These are phyloP conservation scores for Fusarium fracticaudum DNA, from an alignment of 2,329 filamentous ascomycete species.

Conservation along the genomic window DNA sequence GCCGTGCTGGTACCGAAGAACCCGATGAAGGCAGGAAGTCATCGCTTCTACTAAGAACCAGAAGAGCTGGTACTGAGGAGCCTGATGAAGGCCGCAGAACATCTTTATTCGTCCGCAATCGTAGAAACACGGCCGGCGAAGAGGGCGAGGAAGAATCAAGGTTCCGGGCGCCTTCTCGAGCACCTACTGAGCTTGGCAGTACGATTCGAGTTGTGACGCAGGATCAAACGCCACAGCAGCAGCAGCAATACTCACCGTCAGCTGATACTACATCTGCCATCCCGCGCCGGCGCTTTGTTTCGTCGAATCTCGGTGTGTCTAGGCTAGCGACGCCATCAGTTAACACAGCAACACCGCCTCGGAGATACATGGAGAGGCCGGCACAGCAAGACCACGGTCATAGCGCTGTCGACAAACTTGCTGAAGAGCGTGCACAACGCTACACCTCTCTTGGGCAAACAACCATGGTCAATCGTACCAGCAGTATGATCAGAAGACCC, in stretches of 20 bases:
- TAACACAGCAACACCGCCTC: conserved; percentile 51
- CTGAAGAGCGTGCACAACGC: conserved; percentile 46
- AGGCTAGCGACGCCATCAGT: conserved; percentile 55
- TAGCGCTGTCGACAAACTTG: conserved; percentile 35
- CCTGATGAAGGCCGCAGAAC: conserved; percentile 57
- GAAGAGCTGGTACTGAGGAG: conserved; percentile 60
- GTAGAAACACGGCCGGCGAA: conserved; percentile 58
- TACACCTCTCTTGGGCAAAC: conserved; percentile 57
- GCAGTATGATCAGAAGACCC: conserved; percentile 56
- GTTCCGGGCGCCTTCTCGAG: conserved; percentile 67
- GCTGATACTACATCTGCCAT: conserved; percentile 46
- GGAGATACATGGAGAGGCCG: conserved; percentile 54
- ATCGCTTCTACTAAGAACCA: conserved; percentile 55
- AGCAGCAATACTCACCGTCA: conserved; percentile 34
- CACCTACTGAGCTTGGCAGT: conserved; percentile 64
- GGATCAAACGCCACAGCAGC: conserved; percentile 36
- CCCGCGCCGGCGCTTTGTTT: conserved; percentile 63
- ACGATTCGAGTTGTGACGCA: conserved; percentile 46
- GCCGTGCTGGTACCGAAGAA: conserved; percentile 59
- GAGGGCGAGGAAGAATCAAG: conserved; percentile 59
- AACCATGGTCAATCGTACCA: conserved; percentile 54
- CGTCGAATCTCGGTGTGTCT: conserved; percentile 57
- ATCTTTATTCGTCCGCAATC: conserved; percentile 56
- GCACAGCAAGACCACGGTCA: conserved; percentile 50
- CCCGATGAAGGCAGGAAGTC: conserved; percentile 57